Conservation (phyloP, 805 yeast genomes). For the Teunomyces aglyptinius region DNA sequence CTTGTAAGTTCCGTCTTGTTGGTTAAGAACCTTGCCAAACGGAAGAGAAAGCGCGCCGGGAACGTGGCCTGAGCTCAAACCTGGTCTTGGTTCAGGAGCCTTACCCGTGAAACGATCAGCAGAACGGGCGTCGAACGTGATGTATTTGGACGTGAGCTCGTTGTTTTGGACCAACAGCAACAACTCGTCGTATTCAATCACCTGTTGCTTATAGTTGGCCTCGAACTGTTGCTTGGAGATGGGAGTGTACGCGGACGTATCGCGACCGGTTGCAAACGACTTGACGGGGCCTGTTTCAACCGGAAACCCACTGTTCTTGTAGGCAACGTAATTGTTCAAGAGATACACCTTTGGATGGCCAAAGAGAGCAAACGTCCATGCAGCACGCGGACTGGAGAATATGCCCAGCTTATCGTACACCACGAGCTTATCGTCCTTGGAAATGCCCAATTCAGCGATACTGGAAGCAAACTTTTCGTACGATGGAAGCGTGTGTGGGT, state of each 20-base stretch:
- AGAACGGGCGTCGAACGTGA: constrained; percentile 81
- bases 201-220: constrained; percentile 41
- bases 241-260: constrained; percentile 14
- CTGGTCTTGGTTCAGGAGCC: constrained; percentile 87
- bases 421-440: constrained; percentile 57
- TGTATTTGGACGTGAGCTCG: constrained; percentile 43
- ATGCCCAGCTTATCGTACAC: constrained; percentile 84
- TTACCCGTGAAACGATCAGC: constrained; percentile 71
- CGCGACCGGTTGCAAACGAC: constrained; percentile 15
- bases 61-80: constrained; percentile 84
- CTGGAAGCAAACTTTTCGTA: constrained; percentile 51
- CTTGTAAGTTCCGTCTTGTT: constrained; percentile 45
- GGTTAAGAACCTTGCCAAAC: constrained; percentile 57
- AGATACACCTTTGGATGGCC: constrained; percentile 71
- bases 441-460: constrained; percentile 56
- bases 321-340: constrained; percentile 65
- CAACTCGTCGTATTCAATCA: constrained; percentile 66
- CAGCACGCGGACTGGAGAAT: constrained; percentile 86
- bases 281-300: constrained; percentile 36
- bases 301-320: constrained; percentile 46
- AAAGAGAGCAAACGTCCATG: constrained; percentile 82
- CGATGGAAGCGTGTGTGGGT: constrained; percentile 90
- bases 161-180: constrained; percentile 52
- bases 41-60: constrained; percentile 81
- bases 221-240: constrained; percentile 29